Conservation (phyloP, 331 rosid species). For the Quercus lobata region DNA sequence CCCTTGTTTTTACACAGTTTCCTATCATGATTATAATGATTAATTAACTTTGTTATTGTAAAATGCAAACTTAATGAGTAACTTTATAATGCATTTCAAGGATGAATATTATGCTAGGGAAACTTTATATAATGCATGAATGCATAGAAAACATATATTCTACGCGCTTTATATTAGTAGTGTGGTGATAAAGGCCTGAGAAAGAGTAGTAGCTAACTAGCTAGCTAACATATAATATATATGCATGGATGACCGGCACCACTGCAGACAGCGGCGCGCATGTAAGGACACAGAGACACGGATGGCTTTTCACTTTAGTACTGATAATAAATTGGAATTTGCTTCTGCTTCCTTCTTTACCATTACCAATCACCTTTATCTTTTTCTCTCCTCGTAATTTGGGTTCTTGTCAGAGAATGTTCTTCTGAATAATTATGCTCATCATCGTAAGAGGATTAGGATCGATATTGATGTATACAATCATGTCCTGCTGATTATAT, state of each 20-base stretch:
- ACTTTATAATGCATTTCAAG: too few species aligned
- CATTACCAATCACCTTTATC: conserved; percentile 37
- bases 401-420: conserved; percentile 46
- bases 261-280: neutral
- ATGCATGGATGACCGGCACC: too few species aligned
- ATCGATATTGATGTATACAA: conserved; percentile 17
- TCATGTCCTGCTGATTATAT: conserved; percentile 15
- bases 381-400: conserved; percentile 34
- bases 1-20: too few species aligned
- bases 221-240: neutral
- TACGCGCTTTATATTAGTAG: neutral
- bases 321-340: neutral
- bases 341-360: conserved; percentile 41
- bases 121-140: neutral
- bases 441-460: neutral
- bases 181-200: neutral
- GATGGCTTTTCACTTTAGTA: conserved; percentile 21
- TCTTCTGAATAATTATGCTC: conserved; percentile 32
- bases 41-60: too few species aligned
- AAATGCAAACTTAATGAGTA: too few species aligned
- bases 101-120: neutral
- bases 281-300: conserved; percentile 30
- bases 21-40: too few species aligned
- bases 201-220: neutral
- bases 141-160: neutral